phyloP scores from a whole-genome alignment of 805 yeast species.

The Candida insectorum region DNA sequence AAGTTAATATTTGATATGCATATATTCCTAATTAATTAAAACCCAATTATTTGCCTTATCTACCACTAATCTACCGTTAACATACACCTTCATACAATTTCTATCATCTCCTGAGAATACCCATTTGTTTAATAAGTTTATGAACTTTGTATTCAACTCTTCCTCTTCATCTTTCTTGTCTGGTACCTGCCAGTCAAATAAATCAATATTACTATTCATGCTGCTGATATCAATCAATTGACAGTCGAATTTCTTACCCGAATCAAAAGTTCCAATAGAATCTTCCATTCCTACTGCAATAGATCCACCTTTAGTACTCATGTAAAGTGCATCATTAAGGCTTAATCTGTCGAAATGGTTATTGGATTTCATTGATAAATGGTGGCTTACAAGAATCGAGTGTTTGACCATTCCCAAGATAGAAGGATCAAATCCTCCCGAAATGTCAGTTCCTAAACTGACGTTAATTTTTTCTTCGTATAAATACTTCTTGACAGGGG shows the following conservation, averaged over 20 bases:
- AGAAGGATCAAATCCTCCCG: constrained; percentile 42
- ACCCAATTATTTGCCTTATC: constrained; percentile 25
- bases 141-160: constrained; percentile 30
- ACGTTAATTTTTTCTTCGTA: constrained; percentile 68
- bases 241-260: constrained; percentile 81
- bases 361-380: constrained; percentile 33
- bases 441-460: constrained; percentile 52
- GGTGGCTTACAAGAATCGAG: constrained; percentile 39
- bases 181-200: constrained; percentile 72
- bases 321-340: constrained; percentile 67
- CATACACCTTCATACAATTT: constrained; percentile 78
- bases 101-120: constrained; percentile 92
- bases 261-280: constrained; percentile 63
- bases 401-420: constrained; percentile 33
- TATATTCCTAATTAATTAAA: constrained; percentile 2
- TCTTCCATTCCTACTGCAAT: constrained; percentile 57
- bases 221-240: constrained; percentile 67
- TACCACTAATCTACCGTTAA: constrained; percentile 66
- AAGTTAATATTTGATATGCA: not conserved
- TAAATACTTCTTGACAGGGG: constrained; percentile 65
- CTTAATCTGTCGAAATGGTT: constrained; percentile 50
- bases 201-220: constrained; percentile 61
- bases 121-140: constrained; percentile 79
- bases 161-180: constrained; percentile 12
- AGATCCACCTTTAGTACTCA: constrained; percentile 93